Percentiles rank a stretch among this genome's conserved stretches.
Conservation (phyloP, 805 yeast species). For the Myxozyma geophila region DNA sequence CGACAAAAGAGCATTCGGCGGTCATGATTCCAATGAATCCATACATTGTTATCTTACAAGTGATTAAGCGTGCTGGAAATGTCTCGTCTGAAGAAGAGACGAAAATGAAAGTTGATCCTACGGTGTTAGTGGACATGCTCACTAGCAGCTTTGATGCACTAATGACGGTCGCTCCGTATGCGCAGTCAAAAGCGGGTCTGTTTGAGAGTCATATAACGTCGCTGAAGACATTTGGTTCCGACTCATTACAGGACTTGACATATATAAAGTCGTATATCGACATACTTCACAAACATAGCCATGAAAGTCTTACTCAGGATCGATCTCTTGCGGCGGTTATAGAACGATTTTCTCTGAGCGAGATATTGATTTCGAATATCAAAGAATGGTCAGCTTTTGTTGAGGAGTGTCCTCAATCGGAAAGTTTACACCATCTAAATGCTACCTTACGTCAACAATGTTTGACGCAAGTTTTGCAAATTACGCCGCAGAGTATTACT, state of each 20-base stretch:
- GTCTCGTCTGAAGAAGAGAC: slow-evolving; percentile 19
- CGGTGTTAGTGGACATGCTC: not conserved
- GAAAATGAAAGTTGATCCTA: slow-evolving; percentile 12
- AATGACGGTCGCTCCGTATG: slow-evolving; percentile 7
- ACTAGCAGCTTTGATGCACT: slow-evolving; percentile 8
- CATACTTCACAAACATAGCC: not conserved
- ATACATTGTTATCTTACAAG: slow-evolving; percentile 16
- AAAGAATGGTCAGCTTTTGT: slow-evolving; percentile 8
- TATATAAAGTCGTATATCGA: slow-evolving; percentile 15
- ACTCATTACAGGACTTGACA: slow-evolving; percentile 19
- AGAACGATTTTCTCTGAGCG: not conserved
- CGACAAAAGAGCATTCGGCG: slow-evolving; percentile 1
- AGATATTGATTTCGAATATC: slow-evolving; percentile 12
- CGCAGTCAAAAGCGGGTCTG: slow-evolving; percentile 1
- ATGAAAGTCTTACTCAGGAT: not conserved
- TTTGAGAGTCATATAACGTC: slow-evolving; percentile 18
- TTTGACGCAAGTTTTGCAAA: slow-evolving; percentile 3
- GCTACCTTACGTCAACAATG: slow-evolving; percentile 23
- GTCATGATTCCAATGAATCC: slow-evolving; percentile 16
- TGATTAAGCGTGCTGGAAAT: slow-evolving; percentile 19
- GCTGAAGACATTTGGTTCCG: slow-evolving; percentile 15
- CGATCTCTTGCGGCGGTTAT: slow-evolving; percentile 1
- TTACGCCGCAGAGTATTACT: slow-evolving; percentile 10
- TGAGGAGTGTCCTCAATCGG: slow-evolving; percentile 1
- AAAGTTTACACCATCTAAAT: slow-evolving; percentile 15